phyloP scores from a whole-genome alignment of 257 asterid species.

The Nicotiana noctiflora region DNA sequence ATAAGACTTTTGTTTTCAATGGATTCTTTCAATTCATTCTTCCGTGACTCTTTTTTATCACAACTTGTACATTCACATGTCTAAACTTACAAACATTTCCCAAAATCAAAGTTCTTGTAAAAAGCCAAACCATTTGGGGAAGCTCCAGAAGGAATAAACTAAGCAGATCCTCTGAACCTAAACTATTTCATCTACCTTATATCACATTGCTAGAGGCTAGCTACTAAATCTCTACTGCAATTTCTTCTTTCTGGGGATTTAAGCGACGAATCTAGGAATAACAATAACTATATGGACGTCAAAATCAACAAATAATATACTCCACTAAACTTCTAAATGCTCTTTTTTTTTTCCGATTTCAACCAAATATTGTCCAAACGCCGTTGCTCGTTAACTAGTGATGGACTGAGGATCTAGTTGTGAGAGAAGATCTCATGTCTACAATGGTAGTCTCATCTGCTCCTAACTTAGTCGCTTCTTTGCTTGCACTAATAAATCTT shows the following conservation, averaged over 20 bases:
- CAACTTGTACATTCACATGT: not conserved
- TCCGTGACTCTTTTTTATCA: not conserved
- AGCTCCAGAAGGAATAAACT: not conserved
- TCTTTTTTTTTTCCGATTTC: not conserved
- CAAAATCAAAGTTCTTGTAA: not conserved
- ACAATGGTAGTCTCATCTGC: slow-evolving; percentile 64
- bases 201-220: not conserved
- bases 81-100: not conserved
- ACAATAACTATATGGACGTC: not conserved
- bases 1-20: not conserved
- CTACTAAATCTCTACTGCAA: not conserved
- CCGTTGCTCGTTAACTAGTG: slow-evolving; percentile 8
- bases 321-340: not conserved
- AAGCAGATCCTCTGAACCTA: not conserved
- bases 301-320: not conserved
- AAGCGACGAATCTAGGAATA: not conserved
- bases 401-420: slow-evolving; percentile 52
- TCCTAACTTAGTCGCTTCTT: slow-evolving; percentile 62
- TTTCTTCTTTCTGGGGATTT: not conserved
- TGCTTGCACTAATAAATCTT: slow-evolving; percentile 67
- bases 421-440: slow-evolving; percentile 73
- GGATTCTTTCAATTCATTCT: not conserved
- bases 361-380: not conserved
- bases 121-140: not conserved
- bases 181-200: not conserved